phyloP scores from a whole-genome alignment of 169 alveolate species.

The Perkinsus olseni region DNA sequence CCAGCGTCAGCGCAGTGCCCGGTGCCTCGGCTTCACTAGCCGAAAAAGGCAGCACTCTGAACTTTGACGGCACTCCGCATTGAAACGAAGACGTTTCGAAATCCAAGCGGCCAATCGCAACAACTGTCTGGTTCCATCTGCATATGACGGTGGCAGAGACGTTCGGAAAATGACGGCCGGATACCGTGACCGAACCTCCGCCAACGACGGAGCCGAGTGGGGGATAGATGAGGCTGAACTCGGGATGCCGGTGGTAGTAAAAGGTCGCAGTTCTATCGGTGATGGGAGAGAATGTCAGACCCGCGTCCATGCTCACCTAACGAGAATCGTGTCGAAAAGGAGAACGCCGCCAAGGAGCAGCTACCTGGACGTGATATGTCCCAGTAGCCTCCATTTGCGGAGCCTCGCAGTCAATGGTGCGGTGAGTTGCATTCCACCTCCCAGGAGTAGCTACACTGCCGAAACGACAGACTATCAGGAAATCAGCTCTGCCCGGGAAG shows the following conservation, averaged over 20 bases:
- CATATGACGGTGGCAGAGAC: not conserved
- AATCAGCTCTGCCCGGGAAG: not conserved
- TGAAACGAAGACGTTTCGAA: not conserved
- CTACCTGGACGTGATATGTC: not conserved
- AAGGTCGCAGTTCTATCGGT: not conserved
- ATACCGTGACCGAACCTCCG: not conserved
- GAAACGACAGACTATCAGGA: not conserved
- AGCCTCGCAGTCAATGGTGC: not conserved
- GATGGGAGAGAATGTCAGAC: not conserved
- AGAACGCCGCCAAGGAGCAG: not conserved
- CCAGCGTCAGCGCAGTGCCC: not conserved
- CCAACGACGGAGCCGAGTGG: not conserved
- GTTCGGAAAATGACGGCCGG: not conserved
- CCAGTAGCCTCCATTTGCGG: not conserved
- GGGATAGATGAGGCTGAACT: not conserved
- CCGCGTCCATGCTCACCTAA: not conserved
- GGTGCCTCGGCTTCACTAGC: not conserved
- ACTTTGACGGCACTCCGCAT: not conserved
- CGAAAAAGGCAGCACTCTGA: not conserved
- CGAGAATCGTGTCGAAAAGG: not conserved
- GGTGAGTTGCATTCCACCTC: not conserved
- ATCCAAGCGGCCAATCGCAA: not conserved
- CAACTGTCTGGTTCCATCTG: not conserved
- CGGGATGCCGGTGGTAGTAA: not conserved
- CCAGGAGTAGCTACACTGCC: not conserved